Evolutionary conservation across 2,329 filamentous ascomycete genomes (phyloP), one percentile per base, ranked within the genome.

Genomic region (Trichophyton benhamiae): DNA sequence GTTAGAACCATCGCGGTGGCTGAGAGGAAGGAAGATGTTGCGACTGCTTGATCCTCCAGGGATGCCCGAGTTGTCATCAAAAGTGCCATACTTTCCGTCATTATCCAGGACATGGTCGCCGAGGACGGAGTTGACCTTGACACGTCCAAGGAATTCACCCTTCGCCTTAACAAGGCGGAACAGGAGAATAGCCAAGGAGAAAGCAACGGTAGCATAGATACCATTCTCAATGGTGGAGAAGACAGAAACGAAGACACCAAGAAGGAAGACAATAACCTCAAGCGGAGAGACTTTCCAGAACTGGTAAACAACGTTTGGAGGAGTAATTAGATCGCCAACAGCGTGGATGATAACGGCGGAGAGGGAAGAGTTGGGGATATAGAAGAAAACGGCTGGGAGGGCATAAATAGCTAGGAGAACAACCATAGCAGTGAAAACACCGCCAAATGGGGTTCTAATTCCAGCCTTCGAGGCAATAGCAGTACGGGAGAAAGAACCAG

Each of bases 381-480:
- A 97, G 77, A 86, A 96, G 80, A 97, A 97, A 30, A 96, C 86
- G 0, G 87, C 84, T 0, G 92, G 87, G 57, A 97, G 78, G 9
- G 89, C 88, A 69, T 96, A 97, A 65, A 96, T 89, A 41, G 94
- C 91, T 7, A 97, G 78, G 0, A 97, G 81, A 3, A 97, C 92
- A 13, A 97, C 82, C 13, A 88, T 60, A 0, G 88, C 91, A 6
- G 91, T 96, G 65, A 97, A 88, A 48, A 95, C 82, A 75, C 94
- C 92, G 15, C 89, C 91, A 61, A 96, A 85, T 0, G 92, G 92
- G 0, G 91, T 96, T 25, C 90, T 85, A 3, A 96, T 92, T 69
- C 94, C 94, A 58, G 94, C 91, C 75, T 97, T 97, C 3, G 92
- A 94, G 75, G 96, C 95, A 76, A 97, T 96, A 60, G 94, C 92